Evolutionary conservation across 345 rosid genomes (phyloP).

Genomic region (Ailanthus altissimus): DNA sequence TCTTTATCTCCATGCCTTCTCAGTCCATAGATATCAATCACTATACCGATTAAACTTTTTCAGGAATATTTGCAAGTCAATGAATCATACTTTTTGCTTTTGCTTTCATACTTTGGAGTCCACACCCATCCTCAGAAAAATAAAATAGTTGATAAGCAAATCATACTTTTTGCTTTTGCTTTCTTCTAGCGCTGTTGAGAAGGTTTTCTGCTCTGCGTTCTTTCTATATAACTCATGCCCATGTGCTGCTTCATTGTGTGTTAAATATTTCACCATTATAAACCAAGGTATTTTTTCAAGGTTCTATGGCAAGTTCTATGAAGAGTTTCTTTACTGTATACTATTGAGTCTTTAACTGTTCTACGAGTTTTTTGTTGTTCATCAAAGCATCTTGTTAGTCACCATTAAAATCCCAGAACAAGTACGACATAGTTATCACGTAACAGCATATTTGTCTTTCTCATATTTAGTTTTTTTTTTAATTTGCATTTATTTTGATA

Average conservation of each 20-base stretch:
- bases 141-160: not conserved
- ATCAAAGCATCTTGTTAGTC: no score
- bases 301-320: not conserved
- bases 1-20: not conserved
- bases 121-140: not conserved
- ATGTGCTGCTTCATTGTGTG: not conserved
- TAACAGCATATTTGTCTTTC: not conserved
- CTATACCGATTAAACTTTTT: not conserved
- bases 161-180: not conserved
- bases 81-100: not conserved
- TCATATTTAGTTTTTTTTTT: not conserved
- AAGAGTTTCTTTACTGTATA: not conserved
- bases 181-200: not conserved
- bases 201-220: not conserved
- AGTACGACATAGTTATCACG: no score
- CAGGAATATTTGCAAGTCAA: not conserved
- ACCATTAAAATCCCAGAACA: no score
- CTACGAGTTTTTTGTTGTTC: no score
- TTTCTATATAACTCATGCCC: not conserved
- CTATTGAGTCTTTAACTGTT: no score
- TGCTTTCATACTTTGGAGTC: conserved; percentile 3
- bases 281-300: not conserved
- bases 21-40: not conserved
- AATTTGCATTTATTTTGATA: not conserved
- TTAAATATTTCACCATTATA: not conserved